phyloP scores from a whole-genome alignment of 2,329 filamentous ascomycete species.

The Aspergillus ochraceoroseus region DNA sequence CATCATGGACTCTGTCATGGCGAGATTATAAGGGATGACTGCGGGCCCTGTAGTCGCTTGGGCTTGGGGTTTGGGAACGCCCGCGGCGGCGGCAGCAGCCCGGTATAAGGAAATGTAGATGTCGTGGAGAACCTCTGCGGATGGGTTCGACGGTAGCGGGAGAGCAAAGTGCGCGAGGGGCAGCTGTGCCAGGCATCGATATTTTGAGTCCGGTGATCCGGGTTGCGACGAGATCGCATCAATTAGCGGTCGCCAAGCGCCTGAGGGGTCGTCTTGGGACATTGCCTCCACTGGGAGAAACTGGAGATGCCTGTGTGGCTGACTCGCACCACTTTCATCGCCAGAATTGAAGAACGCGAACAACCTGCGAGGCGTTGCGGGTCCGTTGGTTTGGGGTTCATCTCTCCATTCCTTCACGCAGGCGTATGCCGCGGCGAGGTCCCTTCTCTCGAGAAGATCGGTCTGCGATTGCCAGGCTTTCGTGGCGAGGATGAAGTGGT shows the following conservation, averaged over 20 bases:
- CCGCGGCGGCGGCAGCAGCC: conserved; percentile 32
- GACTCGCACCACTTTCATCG: conserved; percentile 46
- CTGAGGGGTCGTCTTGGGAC: conserved; percentile 28
- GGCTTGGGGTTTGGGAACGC: conserved; percentile 19
- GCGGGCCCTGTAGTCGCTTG: conserved; percentile 34
- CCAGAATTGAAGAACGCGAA: conserved; percentile 51
- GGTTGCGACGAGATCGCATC: conserved; percentile 30
- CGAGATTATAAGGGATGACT: conserved; percentile 55
- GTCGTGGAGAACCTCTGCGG: conserved; percentile 32
- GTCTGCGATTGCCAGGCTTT: conserved; percentile 43
- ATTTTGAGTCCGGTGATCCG: conserved; percentile 18
- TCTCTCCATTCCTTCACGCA: conserved; percentile 42
- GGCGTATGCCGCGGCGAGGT: conserved; percentile 40
- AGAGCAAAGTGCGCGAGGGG: conserved; percentile 50
- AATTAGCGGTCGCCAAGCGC: conserved; percentile 49
- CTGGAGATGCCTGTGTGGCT: conserved; percentile 47
- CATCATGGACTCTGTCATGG: conserved; percentile 53
- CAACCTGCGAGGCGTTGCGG: conserved; percentile 26
- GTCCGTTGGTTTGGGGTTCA: conserved; percentile 7
- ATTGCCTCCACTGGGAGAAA: conserved; percentile 47
- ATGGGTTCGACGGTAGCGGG: conserved; percentile 40
- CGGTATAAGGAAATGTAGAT: conserved; percentile 44
- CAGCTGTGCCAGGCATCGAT: conserved; percentile 32
- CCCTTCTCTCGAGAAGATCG: conserved; percentile 41
- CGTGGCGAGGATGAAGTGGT: conserved; percentile 50